A percentile compares a stretch with the other conserved stretches of the same genome.
phyloP scores from a whole-genome alignment of 306 rosid genomes.

The Dalbergia cultrata region DNA sequence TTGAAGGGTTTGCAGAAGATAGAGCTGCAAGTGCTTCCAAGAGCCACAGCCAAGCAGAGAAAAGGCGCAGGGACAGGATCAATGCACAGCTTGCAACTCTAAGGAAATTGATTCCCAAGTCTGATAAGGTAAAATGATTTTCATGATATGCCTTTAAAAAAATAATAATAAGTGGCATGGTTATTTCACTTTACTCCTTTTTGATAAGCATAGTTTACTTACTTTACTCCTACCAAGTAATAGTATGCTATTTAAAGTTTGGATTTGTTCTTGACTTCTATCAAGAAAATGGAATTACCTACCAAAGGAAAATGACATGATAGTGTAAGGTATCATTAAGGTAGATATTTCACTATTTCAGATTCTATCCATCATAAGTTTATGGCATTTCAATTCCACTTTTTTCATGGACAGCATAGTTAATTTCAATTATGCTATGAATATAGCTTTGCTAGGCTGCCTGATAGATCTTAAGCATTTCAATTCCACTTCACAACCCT shows the following conservation, averaged over 20 bases:
- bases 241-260: conserved; percentile 1
- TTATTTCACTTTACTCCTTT: background rate
- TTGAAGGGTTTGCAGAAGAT: conserved; percentile 52
- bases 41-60: conserved; percentile 96
- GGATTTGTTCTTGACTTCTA: conserved; percentile 18
- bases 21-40: conserved; percentile 73
- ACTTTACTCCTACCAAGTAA: background rate
- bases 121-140: conserved; percentile 72
- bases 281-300: conserved; percentile 3
- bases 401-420: conserved; percentile 10
- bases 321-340: conserved; percentile 5
- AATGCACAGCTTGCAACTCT: conserved; percentile 92
- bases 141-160: background rate
- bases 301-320: conserved; percentile 10
- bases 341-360: background rate
- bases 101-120: conserved; percentile 85
- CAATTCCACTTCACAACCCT: background rate
- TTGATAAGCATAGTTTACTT: background rate
- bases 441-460: background rate
- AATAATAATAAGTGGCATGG: background rate
- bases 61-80: conserved; percentile 90
- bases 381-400: background rate
- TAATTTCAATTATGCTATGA: conserved; percentile 32
- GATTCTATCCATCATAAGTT: conserved; percentile 1
- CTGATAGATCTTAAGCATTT: background rate